phyloP scores from a whole-genome alignment of 768 basidiomycete genomes.

The Dentipellis sp. region DNA sequence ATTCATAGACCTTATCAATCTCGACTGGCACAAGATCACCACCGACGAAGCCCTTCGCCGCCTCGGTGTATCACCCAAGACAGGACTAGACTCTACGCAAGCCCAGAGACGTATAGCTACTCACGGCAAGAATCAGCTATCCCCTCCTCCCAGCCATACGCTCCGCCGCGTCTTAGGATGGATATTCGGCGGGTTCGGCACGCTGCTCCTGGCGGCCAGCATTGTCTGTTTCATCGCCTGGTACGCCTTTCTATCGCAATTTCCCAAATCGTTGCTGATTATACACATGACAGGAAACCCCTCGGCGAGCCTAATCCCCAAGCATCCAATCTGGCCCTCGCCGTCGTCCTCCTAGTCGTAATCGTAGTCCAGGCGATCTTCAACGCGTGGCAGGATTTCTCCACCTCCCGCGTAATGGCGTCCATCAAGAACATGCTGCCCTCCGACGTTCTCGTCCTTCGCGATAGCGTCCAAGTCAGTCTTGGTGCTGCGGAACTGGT shows the following conservation, averaged over 20 bases:
- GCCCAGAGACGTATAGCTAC: conserved; percentile 34
- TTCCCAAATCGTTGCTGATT: background rate
- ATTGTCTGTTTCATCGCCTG: conserved; percentile 49
- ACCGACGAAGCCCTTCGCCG: conserved; percentile 1
- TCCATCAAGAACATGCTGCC: conserved; percentile 61
- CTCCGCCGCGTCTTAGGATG: conserved; percentile 38
- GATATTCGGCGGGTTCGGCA: conserved; percentile 46
- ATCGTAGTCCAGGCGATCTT: conserved; percentile 29
- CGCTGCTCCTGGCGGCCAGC: conserved; percentile 33
- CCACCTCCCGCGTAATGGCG: conserved; percentile 48
- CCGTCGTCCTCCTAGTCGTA: conserved; percentile 42
- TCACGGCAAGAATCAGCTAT: conserved; percentile 42
- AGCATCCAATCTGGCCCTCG: conserved; percentile 50
- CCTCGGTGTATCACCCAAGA: conserved; percentile 32
- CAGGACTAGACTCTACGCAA: conserved; percentile 41
- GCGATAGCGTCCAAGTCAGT: conserved; percentile 36
- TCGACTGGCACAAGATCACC: conserved; percentile 8
- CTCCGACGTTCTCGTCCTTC: conserved; percentile 51
- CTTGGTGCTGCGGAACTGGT: conserved; percentile 54
- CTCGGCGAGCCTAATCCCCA: conserved; percentile 46
- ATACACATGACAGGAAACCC: conserved; percentile 38
- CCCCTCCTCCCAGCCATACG: conserved; percentile 36
- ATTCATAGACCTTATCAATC: conserved; percentile 4
- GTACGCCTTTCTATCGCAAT: conserved; percentile 14
- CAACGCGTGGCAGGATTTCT: conserved; percentile 48